Base-by-base conservation (phyloP, 2,329 filamentous ascomycete species). In the Samsoniella hepiali region DNA sequence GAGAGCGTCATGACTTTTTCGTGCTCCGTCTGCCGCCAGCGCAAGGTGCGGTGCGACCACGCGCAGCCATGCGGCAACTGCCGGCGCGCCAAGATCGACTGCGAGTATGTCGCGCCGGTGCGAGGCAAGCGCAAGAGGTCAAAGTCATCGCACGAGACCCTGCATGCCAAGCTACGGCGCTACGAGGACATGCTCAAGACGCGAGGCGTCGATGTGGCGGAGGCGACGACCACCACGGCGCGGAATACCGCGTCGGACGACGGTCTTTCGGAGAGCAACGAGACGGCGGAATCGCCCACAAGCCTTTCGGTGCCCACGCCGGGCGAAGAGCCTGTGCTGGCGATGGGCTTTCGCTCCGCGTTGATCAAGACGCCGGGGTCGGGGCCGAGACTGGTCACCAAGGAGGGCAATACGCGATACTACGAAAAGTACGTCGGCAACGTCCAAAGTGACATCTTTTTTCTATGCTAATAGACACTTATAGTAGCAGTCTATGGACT, bases 401-500 rank as follows among this genome's bases (percentile, higher is more conserved):
- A 34, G 29, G 47, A 60, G 32, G 62, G 55, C 0, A 51, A 13
- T 17, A 59, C 65, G 22, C 40, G 65, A 65, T 66, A 65, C 22
- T 66, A 60, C 31, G 63, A 66, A 31, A 66, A 53, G 64, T 64
- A 36, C 31, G 53, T 49, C 10, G 5, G 2, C 1, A 22, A 44
- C 4, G 6, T 34, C 40, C 13, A n/a, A 22, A 5, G 13, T 22
- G 22, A 1, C 7, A 1, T 47, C 51, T 22, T 22, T 3, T n/a
- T 29, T 90, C 67, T 88, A 85, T 75, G 5, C 47, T 60, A 34
- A 51, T 32, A 8, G 13, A 17, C 1, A 17, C 1, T 3, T 60
- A 1, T 9, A 53, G 58, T 11, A 89, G 84, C 72, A 86, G 84
- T 13, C 88, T 90, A 69, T 90, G 87, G 87, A 84, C 87, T 17